A percentile compares a stretch with the other conserved stretches of the same genome.
These are phyloP conservation scores for Blastosporella zonata DNA, from an alignment of 1,284 basidiomycete species.

Conservation along the genomic window DNA sequence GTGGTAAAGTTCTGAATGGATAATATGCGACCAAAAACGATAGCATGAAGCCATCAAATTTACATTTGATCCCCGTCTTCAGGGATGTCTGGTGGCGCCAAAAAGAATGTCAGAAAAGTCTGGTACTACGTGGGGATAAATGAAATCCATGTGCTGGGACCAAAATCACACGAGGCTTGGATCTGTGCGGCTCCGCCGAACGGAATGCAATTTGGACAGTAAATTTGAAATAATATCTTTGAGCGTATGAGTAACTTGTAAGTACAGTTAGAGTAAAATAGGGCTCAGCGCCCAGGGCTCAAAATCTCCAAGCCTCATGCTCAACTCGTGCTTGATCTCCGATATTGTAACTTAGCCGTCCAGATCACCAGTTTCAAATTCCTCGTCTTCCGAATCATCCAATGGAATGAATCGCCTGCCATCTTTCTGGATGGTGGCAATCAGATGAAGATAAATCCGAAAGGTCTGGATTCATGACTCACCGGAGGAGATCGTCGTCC, in stretches of 20 bases:
- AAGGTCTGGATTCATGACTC: slow-evolving; percentile 15
- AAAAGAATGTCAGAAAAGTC: neutral
- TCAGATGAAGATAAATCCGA: slow-evolving; percentile 1
- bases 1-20: too few relatives aligned
- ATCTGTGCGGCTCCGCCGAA: too few relatives aligned
- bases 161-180: too few relatives aligned
- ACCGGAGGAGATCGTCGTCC: slow-evolving; percentile 37
- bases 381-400: slow-evolving; percentile 44
- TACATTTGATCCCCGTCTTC: neutral
- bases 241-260: too few relatives aligned
- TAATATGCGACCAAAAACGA: neutral
- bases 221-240: too few relatives aligned
- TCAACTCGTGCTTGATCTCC: too few relatives aligned
- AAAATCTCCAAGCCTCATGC: too few relatives aligned
- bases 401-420: slow-evolving; percentile 46
- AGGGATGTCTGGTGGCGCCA: neutral
- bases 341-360: too few relatives aligned
- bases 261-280: too few relatives aligned
- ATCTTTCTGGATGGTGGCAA: slow-evolving; percentile 31
- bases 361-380: slow-evolving; percentile 4
- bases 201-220: too few relatives aligned
- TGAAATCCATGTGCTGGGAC: too few relatives aligned
- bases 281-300: too few relatives aligned
- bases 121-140: neutral
- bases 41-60: neutral